phyloP scores from a whole-genome alignment of 441 rosid species.

The Dalechampia spathulata region DNA sequence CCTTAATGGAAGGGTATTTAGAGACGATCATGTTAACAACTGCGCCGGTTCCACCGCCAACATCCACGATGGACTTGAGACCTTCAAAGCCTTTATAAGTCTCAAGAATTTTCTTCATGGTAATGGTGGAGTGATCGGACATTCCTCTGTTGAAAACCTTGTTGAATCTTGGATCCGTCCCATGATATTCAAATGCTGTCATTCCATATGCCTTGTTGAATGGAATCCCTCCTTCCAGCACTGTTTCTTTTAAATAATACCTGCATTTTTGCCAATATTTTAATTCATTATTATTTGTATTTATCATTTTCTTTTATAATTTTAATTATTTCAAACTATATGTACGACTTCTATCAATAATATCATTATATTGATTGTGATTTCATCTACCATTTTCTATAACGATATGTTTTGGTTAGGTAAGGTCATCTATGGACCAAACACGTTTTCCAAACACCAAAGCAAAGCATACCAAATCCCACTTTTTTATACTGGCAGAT shows the following conservation, averaged over 20 bases:
- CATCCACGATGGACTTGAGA: slow-evolving; percentile 50
- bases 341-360: too few species aligned
- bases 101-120: slow-evolving; percentile 66
- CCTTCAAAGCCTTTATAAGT: slow-evolving; percentile 63
- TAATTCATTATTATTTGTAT: too few species aligned
- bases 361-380: too few species aligned
- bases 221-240: slow-evolving; percentile 72
- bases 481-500: too few species aligned
- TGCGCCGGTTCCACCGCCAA: slow-evolving; percentile 78
- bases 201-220: slow-evolving; percentile 74
- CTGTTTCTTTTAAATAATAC: slow-evolving; percentile 75
- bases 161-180: slow-evolving; percentile 67
- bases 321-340: too few species aligned
- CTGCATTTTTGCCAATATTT: too few species aligned
- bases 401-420: too few species aligned
- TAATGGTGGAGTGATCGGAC: slow-evolving; percentile 59
- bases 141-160: slow-evolving; percentile 60
- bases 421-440: too few species aligned
- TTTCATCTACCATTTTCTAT: too few species aligned
- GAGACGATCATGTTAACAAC: slow-evolving; percentile 59
- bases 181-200: slow-evolving; percentile 67
- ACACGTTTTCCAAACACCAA: too few species aligned
- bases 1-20: slow-evolving; percentile 58
- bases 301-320: too few species aligned
- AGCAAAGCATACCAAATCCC: too few species aligned